These are phyloP conservation scores for Acacia melanoxylon DNA, from an alignment of 306 rosid species.

Conservation along the genomic window DNA sequence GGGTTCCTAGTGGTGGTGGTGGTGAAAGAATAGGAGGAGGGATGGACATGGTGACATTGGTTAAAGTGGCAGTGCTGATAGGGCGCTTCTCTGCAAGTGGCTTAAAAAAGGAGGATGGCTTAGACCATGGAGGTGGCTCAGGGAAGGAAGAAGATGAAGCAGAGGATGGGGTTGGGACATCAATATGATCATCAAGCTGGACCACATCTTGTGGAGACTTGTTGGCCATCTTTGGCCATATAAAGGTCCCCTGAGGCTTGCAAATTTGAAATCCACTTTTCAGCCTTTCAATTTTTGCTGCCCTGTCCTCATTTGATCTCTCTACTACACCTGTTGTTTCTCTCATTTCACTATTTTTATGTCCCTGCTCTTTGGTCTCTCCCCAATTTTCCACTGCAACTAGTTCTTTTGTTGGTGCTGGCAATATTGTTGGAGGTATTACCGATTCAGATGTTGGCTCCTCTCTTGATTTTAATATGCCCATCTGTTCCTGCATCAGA, in stretches of 20 bases:
- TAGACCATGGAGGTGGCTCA: not conserved
- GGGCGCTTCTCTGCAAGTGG: constrained; percentile 76
- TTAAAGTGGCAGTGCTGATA: constrained; percentile 45
- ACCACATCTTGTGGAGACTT: constrained; percentile 41
- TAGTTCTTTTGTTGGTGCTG: constrained; percentile 26
- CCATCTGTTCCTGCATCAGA: constrained; percentile 59
- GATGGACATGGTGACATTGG: constrained; percentile 35
- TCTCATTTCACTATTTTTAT: constrained; percentile 19
- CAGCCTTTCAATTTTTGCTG: constrained; percentile 62
- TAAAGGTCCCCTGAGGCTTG: constrained; percentile 72
- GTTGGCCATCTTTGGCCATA: constrained; percentile 60
- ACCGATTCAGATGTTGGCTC: constrained; percentile 50
- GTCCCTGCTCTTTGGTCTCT: constrained; percentile 31
- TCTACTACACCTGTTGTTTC: constrained; percentile 22
- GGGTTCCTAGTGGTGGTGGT: constrained; percentile 33
- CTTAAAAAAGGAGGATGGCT: constrained; percentile 54
- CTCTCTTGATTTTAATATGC: constrained; percentile 39
- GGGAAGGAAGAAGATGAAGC: constrained; percentile 54
- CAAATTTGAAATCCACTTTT: constrained; percentile 87
- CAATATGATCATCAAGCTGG: not conserved
- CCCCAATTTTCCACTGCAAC: constrained; percentile 40
- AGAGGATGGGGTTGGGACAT: constrained; percentile 64
- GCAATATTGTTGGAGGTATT: constrained; percentile 28
- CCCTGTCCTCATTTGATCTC: constrained; percentile 43
- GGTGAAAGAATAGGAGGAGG: constrained; percentile 33